Percentiles rank a stretch among this genome's conserved stretches.
Conservation (phyloP, 2,329 filamentous ascomycete species). For the Aureobasidium sp. region DNA sequence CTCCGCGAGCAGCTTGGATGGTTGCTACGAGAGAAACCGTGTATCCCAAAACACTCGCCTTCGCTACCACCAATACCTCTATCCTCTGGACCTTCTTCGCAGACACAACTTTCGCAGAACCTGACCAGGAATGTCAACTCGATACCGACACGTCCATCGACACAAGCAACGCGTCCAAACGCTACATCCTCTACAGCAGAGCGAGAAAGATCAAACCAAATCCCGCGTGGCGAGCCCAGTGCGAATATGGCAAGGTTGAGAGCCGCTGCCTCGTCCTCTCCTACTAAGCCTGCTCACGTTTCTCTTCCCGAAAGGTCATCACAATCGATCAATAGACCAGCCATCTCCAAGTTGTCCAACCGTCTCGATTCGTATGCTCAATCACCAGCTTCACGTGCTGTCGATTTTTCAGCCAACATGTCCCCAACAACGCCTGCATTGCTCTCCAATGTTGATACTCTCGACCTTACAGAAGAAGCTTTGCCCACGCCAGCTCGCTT, state of each 20-base stretch:
- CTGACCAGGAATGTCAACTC: not conserved
- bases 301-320: not conserved
- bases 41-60: constrained; percentile 30
- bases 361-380: not conserved
- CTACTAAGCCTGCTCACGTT: not conserved
- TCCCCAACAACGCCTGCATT: not conserved
- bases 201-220: not conserved
- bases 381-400: not conserved
- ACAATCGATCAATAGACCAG: not conserved
- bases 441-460: constrained; percentile 24
- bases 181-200: not conserved
- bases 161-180: not conserved
- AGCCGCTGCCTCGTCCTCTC: constrained; percentile 33
- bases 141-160: not conserved
- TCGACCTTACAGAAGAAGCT: constrained; percentile 29
- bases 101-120: not conserved
- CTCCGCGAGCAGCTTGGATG: constrained; percentile 42
- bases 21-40: constrained; percentile 40
- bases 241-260: constrained; percentile 39
- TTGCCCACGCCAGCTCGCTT: constrained; percentile 18
- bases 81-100: not conserved
- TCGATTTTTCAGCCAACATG: not conserved
- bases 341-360: not conserved
- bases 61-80: constrained; percentile 9
- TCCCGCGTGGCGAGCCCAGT: constrained; percentile 3